Conservation (phyloP, 148 eudicot species). For the Nepenthes mirabilis region DNA sequence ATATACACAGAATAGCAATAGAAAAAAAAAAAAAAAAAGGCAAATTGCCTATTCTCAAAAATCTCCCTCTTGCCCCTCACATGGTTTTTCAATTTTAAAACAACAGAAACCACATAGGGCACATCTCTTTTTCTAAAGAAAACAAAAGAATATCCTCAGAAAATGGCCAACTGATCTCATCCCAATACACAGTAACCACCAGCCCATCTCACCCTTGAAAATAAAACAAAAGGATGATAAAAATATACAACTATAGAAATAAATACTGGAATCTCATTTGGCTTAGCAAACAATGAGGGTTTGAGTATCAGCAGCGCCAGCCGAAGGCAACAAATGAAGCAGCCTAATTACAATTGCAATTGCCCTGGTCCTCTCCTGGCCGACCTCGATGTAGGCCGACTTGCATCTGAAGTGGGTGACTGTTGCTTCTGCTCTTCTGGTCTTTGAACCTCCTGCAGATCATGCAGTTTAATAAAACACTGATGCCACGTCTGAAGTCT, state of each 20-base stretch:
- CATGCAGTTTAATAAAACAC: neutral
- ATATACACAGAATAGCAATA: too few species aligned
- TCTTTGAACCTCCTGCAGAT: constrained; percentile 36
- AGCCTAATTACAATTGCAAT: constrained; percentile 29
- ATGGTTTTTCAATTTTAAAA: too few species aligned
- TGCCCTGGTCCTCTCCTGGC: constrained; percentile 44
- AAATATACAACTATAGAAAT: constrained; percentile 70
- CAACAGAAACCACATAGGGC: too few species aligned
- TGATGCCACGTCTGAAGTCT: neutral
- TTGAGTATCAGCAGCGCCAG: constrained; percentile 1
- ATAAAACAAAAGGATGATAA: constrained; percentile 4
- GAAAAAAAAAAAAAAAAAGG: too few species aligned
- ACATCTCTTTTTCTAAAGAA: too few species aligned
- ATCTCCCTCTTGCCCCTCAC: too few species aligned
- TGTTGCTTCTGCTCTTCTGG: constrained; percentile 33
- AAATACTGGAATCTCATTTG: constrained; percentile 16
- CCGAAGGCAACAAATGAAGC: constrained; percentile 8
- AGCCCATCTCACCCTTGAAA: neutral
- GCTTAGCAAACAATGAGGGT: constrained; percentile 7
- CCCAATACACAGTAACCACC: neutral
- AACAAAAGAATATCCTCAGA: too few species aligned
- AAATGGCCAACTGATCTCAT: neutral
- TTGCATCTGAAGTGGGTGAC: constrained; percentile 20
- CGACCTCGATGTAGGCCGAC: constrained; percentile 35
- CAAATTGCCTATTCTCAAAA: too few species aligned